These are phyloP conservation scores for Deinandra increscens DNA, from an alignment of 129 eudicot species.

Conservation along the genomic window DNA sequence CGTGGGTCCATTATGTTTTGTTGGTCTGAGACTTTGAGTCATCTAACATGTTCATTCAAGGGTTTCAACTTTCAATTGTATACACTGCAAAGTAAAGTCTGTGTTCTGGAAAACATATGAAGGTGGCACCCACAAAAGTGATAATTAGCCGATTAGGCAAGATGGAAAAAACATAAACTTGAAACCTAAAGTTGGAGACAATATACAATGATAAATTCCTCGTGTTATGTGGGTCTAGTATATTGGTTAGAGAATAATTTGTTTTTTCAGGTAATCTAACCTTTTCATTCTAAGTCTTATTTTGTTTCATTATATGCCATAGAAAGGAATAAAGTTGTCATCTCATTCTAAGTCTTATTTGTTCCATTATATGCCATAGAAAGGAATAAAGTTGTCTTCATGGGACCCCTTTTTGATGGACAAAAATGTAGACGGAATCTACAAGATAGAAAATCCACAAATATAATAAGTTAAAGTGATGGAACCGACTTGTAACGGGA, in stretches of 20 bases:
- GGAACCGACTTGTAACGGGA: too few species aligned
- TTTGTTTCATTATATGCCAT: slow-evolving; percentile 7
- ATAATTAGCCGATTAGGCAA: background rate
- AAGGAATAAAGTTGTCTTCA: slow-evolving; percentile 22
- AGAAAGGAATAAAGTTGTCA: slow-evolving; percentile 22
- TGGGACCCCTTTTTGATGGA: slow-evolving; percentile 16
- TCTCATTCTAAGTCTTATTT: slow-evolving; percentile 10
- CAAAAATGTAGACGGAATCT: background rate
- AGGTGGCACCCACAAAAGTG: background rate
- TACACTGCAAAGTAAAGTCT: background rate
- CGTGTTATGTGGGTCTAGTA: background rate
- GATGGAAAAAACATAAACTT: background rate
- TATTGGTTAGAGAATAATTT: slow-evolving; percentile 3
- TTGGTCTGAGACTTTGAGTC: slow-evolving; percentile 16
- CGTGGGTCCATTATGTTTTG: slow-evolving; percentile 32
- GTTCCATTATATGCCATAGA: background rate
- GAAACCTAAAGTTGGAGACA: slow-evolving; percentile 9
- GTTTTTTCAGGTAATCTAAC: slow-evolving; percentile 2
- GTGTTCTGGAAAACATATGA: slow-evolving; percentile 1
- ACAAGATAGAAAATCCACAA: background rate
- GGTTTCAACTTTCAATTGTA: slow-evolving; percentile 19
- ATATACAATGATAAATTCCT: slow-evolving; percentile 10
- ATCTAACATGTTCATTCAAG: slow-evolving; percentile 13
- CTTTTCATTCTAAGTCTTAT: slow-evolving; percentile 9
- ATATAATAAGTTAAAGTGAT: background rate